Evolutionary conservation across 257 asterid genomes (phyloP).

Genomic region (Anisodus tanguticus): DNA sequence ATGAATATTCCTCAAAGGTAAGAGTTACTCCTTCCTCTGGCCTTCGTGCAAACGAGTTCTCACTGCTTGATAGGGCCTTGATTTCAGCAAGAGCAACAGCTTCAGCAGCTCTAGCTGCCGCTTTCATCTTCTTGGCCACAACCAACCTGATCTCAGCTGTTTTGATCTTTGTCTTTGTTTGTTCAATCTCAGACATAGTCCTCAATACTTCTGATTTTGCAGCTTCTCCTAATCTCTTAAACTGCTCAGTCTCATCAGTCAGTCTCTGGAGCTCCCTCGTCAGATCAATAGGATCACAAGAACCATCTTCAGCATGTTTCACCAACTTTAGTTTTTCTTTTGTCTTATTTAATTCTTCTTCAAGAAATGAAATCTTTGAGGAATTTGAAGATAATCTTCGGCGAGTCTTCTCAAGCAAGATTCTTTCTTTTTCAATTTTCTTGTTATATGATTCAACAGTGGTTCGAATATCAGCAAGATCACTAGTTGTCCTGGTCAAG

Average conservation of each 20-base stretch:
- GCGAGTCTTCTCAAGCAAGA: constrained; percentile 79
- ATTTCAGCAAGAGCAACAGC: constrained; percentile 83
- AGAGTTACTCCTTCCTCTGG: constrained; percentile 57
- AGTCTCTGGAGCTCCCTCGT: constrained; percentile 68
- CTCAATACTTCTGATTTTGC: constrained; percentile 59
- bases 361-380: constrained; percentile 59
- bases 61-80: constrained; percentile 56
- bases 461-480: constrained; percentile 78
- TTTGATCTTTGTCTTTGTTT: constrained; percentile 60
- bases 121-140: constrained; percentile 89
- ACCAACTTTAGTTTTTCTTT: constrained; percentile 47
- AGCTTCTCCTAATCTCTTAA: constrained; percentile 69
- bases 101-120: constrained; percentile 87
- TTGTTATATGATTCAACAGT: constrained; percentile 69
- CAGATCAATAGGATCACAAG: constrained; percentile 47
- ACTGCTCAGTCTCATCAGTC: constrained; percentile 69
- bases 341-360: constrained; percentile 64
- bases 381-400: constrained; percentile 63
- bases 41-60: constrained; percentile 31
- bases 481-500: constrained; percentile 64
- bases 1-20: constrained; percentile 66
- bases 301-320: constrained; percentile 40
- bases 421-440: constrained; percentile 81
- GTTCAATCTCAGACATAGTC: constrained; percentile 74
- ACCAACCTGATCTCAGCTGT: constrained; percentile 72